phyloP scores from a whole-genome alignment of 2,329 filamentous ascomycete genomes.

The Zopfia rhizophila region DNA sequence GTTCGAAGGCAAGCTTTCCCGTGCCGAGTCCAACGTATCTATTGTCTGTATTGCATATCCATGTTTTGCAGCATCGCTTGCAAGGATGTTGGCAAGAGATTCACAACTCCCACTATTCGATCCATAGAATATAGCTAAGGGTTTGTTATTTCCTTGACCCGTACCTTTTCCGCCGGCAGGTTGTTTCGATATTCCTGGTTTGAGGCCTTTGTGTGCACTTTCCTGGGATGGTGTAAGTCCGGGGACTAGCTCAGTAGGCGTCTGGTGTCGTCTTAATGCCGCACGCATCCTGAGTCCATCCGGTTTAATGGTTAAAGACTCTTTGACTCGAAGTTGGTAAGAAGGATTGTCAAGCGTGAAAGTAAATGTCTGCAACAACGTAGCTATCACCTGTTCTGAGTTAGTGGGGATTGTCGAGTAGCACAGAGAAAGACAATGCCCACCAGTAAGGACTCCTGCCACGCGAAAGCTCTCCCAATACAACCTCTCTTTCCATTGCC shows the following conservation, averaged over 20 bases:
- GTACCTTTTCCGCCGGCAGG: neutral
- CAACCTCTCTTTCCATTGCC: constrained; percentile 33
- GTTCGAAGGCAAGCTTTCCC: constrained; percentile 32
- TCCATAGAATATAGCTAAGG: constrained; percentile 32
- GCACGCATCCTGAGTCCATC: constrained; percentile 44
- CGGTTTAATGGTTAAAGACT: constrained; percentile 54
- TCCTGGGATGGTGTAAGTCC: constrained; percentile 4
- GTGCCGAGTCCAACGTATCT: constrained; percentile 32
- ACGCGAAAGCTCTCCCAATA: constrained; percentile 34
- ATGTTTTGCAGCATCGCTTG: constrained; percentile 26
- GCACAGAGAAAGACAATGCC: too few species aligned
- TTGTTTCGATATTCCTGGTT: neutral
- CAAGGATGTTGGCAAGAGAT: constrained; percentile 40
- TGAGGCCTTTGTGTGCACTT: neutral
- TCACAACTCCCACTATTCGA: constrained; percentile 49
- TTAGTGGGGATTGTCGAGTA: too few species aligned
- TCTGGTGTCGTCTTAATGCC: constrained; percentile 21
- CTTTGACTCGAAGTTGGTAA: constrained; percentile 49
- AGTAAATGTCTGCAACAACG: constrained; percentile 53
- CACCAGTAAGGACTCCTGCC: constrained; percentile 31
- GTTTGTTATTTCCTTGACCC: neutral
- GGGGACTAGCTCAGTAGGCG: constrained; percentile 21
- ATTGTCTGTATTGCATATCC: constrained; percentile 36
- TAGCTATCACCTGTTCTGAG: too few species aligned
- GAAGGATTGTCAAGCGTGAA: constrained; percentile 47